Evolutionary conservation across 495 filamentous ascomycete genomes (phyloP).

Genomic region (Penicillium cataractarum): DNA sequence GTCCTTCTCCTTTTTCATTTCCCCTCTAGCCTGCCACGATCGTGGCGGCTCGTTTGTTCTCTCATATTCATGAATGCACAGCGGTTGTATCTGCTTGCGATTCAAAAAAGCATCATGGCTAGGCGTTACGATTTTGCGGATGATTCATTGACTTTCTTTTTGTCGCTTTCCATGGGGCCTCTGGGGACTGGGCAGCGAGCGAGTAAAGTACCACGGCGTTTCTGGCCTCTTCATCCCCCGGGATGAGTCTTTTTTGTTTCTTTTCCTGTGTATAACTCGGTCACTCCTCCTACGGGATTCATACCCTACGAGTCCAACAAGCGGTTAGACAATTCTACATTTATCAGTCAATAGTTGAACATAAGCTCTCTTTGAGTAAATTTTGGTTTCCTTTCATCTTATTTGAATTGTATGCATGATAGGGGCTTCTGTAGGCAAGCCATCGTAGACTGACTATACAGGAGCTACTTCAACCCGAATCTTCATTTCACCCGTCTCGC

Average conservation of each 20-base stretch:
- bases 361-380: slow-evolving; percentile 12
- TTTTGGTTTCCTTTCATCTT: not conserved
- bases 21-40: slow-evolving; percentile 2
- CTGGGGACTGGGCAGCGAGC: slow-evolving; percentile 26
- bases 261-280: slow-evolving; percentile 26
- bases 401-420: not conserved
- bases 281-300: slow-evolving; percentile 19
- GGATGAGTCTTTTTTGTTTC: slow-evolving; percentile 12
- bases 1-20: slow-evolving; percentile 17
- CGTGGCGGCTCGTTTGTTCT: slow-evolving; percentile 1
- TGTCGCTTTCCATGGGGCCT: slow-evolving; percentile 19
- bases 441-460: not conserved
- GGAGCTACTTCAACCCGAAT: slow-evolving; percentile 64
- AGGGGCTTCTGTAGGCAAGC: not conserved
- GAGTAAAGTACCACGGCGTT: slow-evolving; percentile 32
- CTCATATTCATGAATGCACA: slow-evolving; percentile 14
- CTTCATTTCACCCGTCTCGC: slow-evolving; percentile 57
- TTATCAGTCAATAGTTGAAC: slow-evolving; percentile 19
- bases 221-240: slow-evolving; percentile 24
- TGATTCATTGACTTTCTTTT: slow-evolving; percentile 6
- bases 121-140: slow-evolving; percentile 24
- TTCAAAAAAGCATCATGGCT: slow-evolving; percentile 36
- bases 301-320: slow-evolving; percentile 25
- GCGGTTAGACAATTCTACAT: slow-evolving; percentile 16
- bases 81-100: not conserved